Base-by-base conservation (phyloP, 306 rosid genomes). In the Citrullus amarus region DNA sequence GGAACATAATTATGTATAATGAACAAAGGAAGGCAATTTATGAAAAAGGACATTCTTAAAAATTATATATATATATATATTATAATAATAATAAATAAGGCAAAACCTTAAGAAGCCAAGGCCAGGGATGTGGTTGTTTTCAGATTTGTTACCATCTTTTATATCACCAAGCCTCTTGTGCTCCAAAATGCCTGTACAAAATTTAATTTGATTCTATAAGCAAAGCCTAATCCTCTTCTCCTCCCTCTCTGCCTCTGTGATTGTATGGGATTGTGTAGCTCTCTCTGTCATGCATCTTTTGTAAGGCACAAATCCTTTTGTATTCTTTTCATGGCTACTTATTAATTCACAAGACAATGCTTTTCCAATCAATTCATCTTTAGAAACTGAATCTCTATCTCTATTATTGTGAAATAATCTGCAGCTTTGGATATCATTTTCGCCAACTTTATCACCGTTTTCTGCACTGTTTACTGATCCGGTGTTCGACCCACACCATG, bases 221-320 rank as follows among this genome's bases (percentile, higher is more conserved):
- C 90, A 89, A 67, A 88, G 93, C 66, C 79, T 78, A 25, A 83
- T 69, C 20, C 89, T 83, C 79, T 88, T 83, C 78, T 78, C 87
- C 54, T 89, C 86, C 56, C 90, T 79, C 46, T 86, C 85, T 62
- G 86, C 86, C 6, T 46, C 56, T 39, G 65, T 72, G 15, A 82
- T 39, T 58, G 67, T 8, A 28, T 82, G 77, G 65, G 81, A 69
- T 17, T 75, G 75, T 17, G 36, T 77, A 15, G 83, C 87, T 78
- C 86, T 84, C 81, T 82, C 88, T 75, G 84, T 51, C 62, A 84
- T 28, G 82, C 90, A 86, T 75, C 96, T 88, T 86, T 93, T 93
- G 53, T 91, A 91, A 65, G 96, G 96, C 2, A 91, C 84, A 86
- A 91, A 93, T 48, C 94, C 96, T 88, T 83, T 86, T 5, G 78